These are phyloP conservation scores for Lipomyces yamanashiensis DNA, from an alignment of 805 yeast species.

Conservation along the genomic window DNA sequence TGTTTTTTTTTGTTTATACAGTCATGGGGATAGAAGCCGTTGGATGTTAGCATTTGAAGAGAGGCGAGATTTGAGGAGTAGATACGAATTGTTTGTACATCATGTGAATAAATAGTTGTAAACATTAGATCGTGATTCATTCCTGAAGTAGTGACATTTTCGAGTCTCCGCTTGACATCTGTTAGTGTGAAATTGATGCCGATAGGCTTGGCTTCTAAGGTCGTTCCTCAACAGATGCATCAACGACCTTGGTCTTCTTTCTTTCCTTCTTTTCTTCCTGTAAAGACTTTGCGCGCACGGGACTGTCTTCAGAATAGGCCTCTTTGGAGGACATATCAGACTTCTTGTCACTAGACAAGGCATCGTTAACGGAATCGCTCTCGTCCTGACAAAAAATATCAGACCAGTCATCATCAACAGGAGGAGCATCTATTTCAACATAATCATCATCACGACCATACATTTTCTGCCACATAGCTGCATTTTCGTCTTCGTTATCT, in stretches of 20 bases:
- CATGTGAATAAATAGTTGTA: neutral
- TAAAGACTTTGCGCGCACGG: conserved; percentile 16
- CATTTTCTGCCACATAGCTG: neutral
- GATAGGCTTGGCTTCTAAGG: neutral
- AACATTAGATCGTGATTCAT: neutral
- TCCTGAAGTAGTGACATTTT: too few species aligned
- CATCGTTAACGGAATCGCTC: too few species aligned
- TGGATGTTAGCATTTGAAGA: neutral
- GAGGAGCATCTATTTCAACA: neutral
- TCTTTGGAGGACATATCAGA: neutral
- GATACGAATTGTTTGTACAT: neutral
- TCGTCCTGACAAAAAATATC: conserved; percentile 29
- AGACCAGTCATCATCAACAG: conserved; percentile 33
- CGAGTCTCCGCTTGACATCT: neutral
- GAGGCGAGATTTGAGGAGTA: neutral
- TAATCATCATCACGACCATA: neutral
- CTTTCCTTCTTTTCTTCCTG: conserved; percentile 17
- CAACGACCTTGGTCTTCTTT: conserved; percentile 5
- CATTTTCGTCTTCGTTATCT: neutral
- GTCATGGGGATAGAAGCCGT: conserved; percentile 1
- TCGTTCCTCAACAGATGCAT: conserved; percentile 11
- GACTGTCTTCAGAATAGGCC: neutral
- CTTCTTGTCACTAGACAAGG: neutral
- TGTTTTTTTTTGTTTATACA: neutral
- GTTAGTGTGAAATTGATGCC: neutral